phyloP scores from a whole-genome alignment of 192 early-diverging fungal species.

The Physocladia obscura region DNA sequence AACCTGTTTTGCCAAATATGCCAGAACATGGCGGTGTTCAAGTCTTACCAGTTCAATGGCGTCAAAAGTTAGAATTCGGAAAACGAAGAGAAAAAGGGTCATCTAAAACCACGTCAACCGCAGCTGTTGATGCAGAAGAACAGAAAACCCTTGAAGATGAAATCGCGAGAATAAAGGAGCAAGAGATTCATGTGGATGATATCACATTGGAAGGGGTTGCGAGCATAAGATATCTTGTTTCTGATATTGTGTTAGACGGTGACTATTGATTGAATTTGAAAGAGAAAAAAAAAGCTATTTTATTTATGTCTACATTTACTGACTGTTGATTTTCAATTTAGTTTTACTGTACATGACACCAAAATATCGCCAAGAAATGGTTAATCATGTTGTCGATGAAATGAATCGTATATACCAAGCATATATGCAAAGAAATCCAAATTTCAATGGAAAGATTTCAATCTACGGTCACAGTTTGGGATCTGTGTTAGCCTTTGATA shows the following conservation, averaged over 20 bases:
- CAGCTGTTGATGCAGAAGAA: constrained; percentile 21
- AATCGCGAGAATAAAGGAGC: constrained; percentile 53
- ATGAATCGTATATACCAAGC: constrained; percentile 73
- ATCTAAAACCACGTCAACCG: background rate
- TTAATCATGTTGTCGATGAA: constrained; percentile 72
- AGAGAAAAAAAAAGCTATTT: no score
- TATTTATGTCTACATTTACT: constrained; percentile 27
- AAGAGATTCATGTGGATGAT: constrained; percentile 69
- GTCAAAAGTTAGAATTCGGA: constrained; percentile 76
- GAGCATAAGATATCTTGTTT: constrained; percentile 74
- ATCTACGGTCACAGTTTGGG: constrained; percentile 81
- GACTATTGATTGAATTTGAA: no score
- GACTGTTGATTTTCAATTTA: background rate
- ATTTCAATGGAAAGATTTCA: constrained; percentile 75
- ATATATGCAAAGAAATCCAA: constrained; percentile 71
- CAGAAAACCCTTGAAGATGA: constrained; percentile 46
- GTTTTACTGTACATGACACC: constrained; percentile 86
- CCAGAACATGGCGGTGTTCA: constrained; percentile 60
- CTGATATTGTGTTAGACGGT: constrained; percentile 84
- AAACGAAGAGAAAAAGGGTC: constrained; percentile 38
- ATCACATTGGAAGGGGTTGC: constrained; percentile 80
- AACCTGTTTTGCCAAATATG: constrained; percentile 36
- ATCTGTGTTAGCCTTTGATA: constrained; percentile 74
- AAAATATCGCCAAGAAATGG: constrained; percentile 77
- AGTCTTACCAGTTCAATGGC: constrained; percentile 80